These are phyloP conservation scores for Dendrobium nobile DNA, from an alignment of 106 monocot genomes.

Conservation along the genomic window DNA sequence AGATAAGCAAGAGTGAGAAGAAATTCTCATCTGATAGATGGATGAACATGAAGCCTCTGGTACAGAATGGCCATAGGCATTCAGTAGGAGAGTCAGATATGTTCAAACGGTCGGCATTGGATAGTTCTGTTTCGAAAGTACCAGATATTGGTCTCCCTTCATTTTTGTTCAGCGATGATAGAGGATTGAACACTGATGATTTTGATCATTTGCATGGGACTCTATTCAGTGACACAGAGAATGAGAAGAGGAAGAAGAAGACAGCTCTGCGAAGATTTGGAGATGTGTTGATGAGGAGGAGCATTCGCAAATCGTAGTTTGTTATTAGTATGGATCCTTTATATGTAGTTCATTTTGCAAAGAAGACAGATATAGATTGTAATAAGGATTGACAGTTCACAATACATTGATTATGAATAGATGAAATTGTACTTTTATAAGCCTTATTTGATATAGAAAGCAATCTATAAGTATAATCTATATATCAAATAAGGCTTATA, in stretches of 20 bases:
- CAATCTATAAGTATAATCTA: too few species aligned
- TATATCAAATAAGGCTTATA: too few species aligned
- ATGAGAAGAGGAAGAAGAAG: constrained; percentile 37
- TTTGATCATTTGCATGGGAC: constrained; percentile 10
- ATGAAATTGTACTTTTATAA: background rate
- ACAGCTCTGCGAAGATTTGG: constrained; percentile 42
- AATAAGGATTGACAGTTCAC: background rate
- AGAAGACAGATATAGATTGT: background rate
- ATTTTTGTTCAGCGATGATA: background rate
- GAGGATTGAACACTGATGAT: constrained; percentile 15
- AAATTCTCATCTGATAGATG: constrained; percentile 13
- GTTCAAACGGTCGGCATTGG: constrained; percentile 6
- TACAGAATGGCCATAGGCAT: background rate
- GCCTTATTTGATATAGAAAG: too few species aligned
- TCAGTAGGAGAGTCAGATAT: constrained; percentile 1
- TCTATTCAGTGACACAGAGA: background rate
- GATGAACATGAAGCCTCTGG: background rate
- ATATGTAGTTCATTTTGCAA: background rate
- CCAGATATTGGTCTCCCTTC: constrained; percentile 10
- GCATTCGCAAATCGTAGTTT: constrained; percentile 26
- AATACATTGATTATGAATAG: background rate
- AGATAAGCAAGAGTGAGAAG: background rate
- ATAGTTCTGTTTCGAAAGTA: constrained; percentile 3
- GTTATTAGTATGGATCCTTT: too few species aligned
- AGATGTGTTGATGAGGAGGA: constrained; percentile 33